These are phyloP conservation scores for Gossypioides kirkii DNA, from an alignment of 345 rosid species.

Conservation along the genomic window DNA sequence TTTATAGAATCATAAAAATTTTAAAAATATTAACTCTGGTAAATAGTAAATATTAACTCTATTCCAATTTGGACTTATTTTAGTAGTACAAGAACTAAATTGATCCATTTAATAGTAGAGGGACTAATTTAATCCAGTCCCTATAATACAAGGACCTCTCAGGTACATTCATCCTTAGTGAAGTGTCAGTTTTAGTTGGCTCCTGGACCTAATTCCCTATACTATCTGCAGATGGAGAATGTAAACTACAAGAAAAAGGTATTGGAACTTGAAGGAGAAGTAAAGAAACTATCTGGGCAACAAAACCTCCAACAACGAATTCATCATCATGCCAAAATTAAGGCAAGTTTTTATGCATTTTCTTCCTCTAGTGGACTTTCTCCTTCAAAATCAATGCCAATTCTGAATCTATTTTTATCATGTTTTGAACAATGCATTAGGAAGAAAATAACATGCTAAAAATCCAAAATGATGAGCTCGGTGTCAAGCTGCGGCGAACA, in stretches of 20 bases:
- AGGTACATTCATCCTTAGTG: too few relatives aligned
- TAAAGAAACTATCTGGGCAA: constrained; percentile 69
- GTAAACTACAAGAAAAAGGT: constrained; percentile 53
- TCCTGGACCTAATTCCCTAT: constrained; percentile 2
- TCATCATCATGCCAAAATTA: constrained; percentile 86
- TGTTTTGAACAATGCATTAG: constrained; percentile 36
- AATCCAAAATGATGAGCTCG: constrained; percentile 69
- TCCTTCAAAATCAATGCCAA: not conserved
- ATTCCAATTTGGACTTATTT: too few relatives aligned
- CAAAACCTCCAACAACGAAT: constrained; percentile 87
- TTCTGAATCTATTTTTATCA: not conserved
- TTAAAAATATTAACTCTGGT: too few relatives aligned
- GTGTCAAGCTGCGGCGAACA: constrained; percentile 47
- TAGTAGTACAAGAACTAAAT: too few relatives aligned
- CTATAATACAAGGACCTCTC: too few relatives aligned
- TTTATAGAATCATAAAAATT: too few relatives aligned
- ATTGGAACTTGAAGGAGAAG: constrained; percentile 77
- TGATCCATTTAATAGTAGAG: too few relatives aligned
- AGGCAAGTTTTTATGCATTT: constrained; percentile 43
- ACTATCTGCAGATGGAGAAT: constrained; percentile 53
- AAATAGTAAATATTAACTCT: too few relatives aligned
- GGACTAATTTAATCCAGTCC: too few relatives aligned
- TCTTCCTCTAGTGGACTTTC: not conserved
- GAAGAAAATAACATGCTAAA: constrained; percentile 84
- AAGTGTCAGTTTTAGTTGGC: not conserved